phyloP scores from a whole-genome alignment of 345 rosid species.

The Cardamine occulta region DNA sequence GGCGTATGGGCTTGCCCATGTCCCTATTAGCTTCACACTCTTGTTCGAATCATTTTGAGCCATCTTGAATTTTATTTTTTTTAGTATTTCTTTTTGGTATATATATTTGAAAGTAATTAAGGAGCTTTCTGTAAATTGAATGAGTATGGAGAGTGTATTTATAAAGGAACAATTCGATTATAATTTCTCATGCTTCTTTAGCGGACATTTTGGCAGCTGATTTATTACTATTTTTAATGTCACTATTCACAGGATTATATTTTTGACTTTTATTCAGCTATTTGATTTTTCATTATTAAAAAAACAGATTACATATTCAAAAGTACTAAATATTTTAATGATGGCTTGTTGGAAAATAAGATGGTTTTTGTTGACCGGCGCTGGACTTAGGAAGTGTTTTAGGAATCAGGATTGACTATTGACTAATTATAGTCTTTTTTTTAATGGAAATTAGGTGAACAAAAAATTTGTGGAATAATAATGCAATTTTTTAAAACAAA shows the following conservation, averaged over 20 bases:
- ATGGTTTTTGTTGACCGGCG: slow-evolving; percentile 26
- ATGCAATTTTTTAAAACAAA: too few relatives aligned
- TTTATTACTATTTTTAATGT: background rate
- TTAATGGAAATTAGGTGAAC: background rate
- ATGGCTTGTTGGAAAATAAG: slow-evolving; percentile 5
- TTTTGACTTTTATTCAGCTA: background rate
- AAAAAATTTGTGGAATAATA: background rate
- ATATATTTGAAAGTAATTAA: background rate
- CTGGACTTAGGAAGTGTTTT: slow-evolving; percentile 17
- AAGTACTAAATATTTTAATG: background rate
- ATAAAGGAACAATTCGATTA: slow-evolving; percentile 8
- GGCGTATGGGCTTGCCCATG: slow-evolving; percentile 43
- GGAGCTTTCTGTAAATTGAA: background rate
- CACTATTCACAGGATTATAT: background rate
- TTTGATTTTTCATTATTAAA: background rate
- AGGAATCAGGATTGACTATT: slow-evolving; percentile 33
- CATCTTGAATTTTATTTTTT: background rate
- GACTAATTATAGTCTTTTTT: slow-evolving; percentile 15
- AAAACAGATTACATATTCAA: background rate
- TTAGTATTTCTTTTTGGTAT: background rate
- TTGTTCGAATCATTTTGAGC: slow-evolving; percentile 21
- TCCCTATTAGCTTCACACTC: slow-evolving; percentile 36
- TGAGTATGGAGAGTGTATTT: slow-evolving; percentile 13
- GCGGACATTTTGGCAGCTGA: background rate
- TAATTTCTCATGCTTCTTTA: background rate